phyloP scores from a whole-genome alignment of 192 early-diverging fungal species.

The Entomortierella parvispora region DNA sequence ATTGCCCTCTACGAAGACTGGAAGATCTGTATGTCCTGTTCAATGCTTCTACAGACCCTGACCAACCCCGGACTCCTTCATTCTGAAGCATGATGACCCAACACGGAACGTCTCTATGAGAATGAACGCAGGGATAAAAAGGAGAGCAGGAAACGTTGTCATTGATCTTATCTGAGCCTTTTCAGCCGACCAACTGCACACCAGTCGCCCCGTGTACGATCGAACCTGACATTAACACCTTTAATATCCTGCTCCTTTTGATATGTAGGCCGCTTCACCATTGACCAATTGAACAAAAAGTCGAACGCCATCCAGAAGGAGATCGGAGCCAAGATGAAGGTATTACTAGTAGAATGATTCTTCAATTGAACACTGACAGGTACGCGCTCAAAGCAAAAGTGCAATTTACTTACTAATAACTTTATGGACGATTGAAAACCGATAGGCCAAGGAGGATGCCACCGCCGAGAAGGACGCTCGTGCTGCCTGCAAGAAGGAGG shows the following conservation, averaged over 20 bases:
- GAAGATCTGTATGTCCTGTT: slow-evolving; percentile 74
- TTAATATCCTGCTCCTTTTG: not conserved
- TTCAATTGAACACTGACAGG: too few species aligned
- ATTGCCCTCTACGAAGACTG: slow-evolving; percentile 91
- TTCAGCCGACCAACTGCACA: too few species aligned
- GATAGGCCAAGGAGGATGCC: slow-evolving; percentile 84
- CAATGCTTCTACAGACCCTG: not conserved
- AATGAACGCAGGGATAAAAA: too few species aligned
- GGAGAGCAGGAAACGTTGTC: too few species aligned
- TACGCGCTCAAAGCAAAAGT: not conserved
- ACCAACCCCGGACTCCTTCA: slow-evolving; percentile 4
- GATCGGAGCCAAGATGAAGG: slow-evolving; percentile 90
- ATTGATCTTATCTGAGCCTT: too few species aligned
- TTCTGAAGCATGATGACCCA: not conserved
- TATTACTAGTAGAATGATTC: slow-evolving; percentile 44
- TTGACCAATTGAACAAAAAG: slow-evolving; percentile 90
- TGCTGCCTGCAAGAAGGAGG: slow-evolving; percentile 75
- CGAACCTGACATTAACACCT: too few species aligned
- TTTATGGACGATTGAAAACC: too few species aligned
- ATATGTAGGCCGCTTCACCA: slow-evolving; percentile 77
- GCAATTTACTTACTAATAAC: too few species aligned
- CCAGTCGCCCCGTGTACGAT: too few species aligned
- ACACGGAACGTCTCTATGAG: not conserved
- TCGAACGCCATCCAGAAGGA: slow-evolving; percentile 94
- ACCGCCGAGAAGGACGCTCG: slow-evolving; percentile 79